Evolutionary conservation across 306 rosid species (phyloP).

Genomic region (Gillenia trifoliata): DNA sequence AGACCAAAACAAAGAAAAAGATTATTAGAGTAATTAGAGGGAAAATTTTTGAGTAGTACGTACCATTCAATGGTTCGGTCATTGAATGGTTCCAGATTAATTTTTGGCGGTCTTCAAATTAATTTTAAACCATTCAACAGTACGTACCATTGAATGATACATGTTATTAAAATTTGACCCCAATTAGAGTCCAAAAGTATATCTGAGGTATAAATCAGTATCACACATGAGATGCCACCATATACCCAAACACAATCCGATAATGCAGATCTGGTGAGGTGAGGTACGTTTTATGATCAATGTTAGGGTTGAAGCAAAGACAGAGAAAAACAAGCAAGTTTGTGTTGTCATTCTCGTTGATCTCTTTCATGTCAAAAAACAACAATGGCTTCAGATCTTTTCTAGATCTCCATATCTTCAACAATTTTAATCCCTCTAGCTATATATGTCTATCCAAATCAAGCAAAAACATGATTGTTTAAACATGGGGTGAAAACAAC

Average conservation of each 20-base stretch:
- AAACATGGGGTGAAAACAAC: too few relatives aligned
- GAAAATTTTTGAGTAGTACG: too few relatives aligned
- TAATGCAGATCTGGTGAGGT: slow-evolving; percentile 16
- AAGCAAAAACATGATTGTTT: neutral
- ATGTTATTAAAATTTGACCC: too few relatives aligned
- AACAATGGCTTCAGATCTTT: neutral
- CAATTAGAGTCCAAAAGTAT: slow-evolving; percentile 14
- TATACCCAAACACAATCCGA: slow-evolving; percentile 23
- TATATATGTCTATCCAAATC: neutral
- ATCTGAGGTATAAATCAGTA: neutral
- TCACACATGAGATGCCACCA: slow-evolving; percentile 19
- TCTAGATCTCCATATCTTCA: neutral
- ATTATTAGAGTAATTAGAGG: neutral
- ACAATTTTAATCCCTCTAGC: neutral
- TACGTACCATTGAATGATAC: too few relatives aligned
- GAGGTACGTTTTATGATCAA: slow-evolving; percentile 10
- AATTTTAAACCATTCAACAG: too few relatives aligned
- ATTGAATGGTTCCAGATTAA: too few relatives aligned
- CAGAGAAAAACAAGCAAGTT: too few relatives aligned
- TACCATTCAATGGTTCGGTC: too few relatives aligned
- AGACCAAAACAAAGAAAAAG: neutral
- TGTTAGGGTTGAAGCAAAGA: too few relatives aligned
- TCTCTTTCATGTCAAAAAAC: too few relatives aligned
- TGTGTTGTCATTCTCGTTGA: neutral
- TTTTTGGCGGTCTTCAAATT: too few relatives aligned